These are phyloP conservation scores for Lathyrus oleraceus DNA, from an alignment of 306 rosid genomes.

Conservation along the genomic window DNA sequence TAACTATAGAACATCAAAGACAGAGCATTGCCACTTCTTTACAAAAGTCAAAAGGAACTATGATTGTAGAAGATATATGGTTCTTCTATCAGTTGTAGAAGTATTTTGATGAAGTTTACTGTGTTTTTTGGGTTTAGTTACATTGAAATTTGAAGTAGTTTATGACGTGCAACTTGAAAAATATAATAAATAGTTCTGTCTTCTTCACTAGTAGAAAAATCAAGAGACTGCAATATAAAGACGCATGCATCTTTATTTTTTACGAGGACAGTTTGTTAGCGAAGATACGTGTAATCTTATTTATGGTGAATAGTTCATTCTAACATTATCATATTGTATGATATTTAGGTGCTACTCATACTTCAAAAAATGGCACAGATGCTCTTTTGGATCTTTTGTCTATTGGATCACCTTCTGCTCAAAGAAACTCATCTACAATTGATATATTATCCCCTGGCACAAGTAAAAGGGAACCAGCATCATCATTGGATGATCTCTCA, in stretches of 20 bases:
- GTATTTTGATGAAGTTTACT: constrained; percentile 12
- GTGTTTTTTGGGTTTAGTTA: constrained; percentile 1
- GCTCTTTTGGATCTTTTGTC: constrained; percentile 88
- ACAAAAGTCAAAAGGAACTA: constrained; percentile 10
- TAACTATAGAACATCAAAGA: constrained; percentile 11
- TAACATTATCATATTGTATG: constrained; percentile 17
- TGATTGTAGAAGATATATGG: constrained; percentile 3
- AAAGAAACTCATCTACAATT: constrained; percentile 47
- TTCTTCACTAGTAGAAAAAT: constrained; percentile 1
- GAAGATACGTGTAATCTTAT: constrained; percentile 22
- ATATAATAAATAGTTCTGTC: neutral
- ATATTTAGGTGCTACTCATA: constrained; percentile 51
- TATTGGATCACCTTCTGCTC: constrained; percentile 60
- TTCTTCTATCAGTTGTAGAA: constrained; percentile 1
- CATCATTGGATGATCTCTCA: constrained; percentile 68
- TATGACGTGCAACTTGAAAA: constrained; percentile 4
- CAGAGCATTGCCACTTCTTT: neutral
- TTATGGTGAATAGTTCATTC: constrained; percentile 19
- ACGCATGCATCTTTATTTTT: neutral
- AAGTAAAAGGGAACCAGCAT: constrained; percentile 51
- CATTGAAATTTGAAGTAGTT: neutral
- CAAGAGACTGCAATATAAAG: neutral
- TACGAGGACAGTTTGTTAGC: neutral
- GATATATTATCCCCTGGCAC: constrained; percentile 56
- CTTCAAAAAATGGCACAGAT: constrained; percentile 64